phyloP scores from a whole-genome alignment of 1,284 basidiomycete species.

The Moesziomyces sp. region DNA sequence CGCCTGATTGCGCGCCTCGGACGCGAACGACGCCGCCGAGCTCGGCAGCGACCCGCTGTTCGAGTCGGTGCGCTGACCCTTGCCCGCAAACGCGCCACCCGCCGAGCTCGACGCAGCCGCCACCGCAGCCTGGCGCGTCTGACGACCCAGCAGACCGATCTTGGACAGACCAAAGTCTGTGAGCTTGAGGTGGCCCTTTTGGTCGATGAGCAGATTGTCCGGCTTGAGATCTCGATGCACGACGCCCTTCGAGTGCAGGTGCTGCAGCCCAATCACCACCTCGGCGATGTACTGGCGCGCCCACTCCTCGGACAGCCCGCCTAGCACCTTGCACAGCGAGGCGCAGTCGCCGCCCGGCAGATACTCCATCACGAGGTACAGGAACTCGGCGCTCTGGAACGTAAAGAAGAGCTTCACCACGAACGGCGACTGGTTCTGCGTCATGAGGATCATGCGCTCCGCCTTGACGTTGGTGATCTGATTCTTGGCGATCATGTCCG shows the following conservation, averaged over 20 bases:
- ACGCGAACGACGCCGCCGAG: conserved; percentile 45
- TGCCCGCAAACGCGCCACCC: conserved; percentile 10
- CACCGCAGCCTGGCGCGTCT: conserved; percentile 69
- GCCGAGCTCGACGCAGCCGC: conserved; percentile 13
- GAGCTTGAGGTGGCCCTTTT: conserved; percentile 93
- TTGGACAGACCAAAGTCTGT: conserved; percentile 98
- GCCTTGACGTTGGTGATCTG: conserved; percentile 99
- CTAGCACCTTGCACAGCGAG: conserved; percentile 93
- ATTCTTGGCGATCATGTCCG: conserved; percentile 99
- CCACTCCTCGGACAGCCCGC: conserved; percentile 94
- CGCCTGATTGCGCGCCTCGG: conserved; percentile 22
- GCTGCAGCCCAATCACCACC: conserved; percentile 92
- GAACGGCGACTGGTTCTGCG: conserved; percentile 98
- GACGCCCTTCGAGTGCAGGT: conserved; percentile 90
- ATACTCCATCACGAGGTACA: conserved; percentile 71
- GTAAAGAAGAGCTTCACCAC: conserved; percentile 71
- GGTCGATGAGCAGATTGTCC: conserved; percentile 95
- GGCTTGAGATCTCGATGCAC: conserved; percentile 99
- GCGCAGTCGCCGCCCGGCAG: conserved; percentile 92
- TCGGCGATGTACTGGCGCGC: conserved; percentile 95
- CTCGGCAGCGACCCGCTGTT: conserved; percentile 40
- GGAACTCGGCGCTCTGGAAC: conserved; percentile 69
- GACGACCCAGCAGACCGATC: conserved; percentile 95
- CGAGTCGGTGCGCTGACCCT: conserved; percentile 21
- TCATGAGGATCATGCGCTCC: conserved; percentile 99